Evolutionary conservation across 805 yeast genomes (phyloP).

Genomic region (Candida ulmi): DNA sequence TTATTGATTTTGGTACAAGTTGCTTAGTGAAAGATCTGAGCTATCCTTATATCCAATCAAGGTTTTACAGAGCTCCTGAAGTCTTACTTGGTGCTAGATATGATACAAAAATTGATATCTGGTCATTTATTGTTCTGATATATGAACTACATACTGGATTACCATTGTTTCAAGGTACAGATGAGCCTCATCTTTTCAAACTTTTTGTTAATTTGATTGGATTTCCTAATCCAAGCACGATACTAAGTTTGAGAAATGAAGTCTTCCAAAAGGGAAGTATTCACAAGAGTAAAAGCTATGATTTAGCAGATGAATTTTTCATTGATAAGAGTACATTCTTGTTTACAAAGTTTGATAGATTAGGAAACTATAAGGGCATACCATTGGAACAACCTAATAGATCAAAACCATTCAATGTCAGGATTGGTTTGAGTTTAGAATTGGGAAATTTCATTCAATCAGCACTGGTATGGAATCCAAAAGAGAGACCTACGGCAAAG

Average conservation of each 20-base stretch:
- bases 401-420: constrained; percentile 16
- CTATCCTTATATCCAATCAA: constrained; percentile 79
- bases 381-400: constrained; percentile 6
- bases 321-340: constrained; percentile 27
- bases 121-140: constrained; percentile 87
- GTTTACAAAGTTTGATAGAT: constrained; percentile 30
- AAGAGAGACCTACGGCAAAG: constrained; percentile 47
- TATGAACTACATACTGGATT: constrained; percentile 87
- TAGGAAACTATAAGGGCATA: constrained; percentile 21
- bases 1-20: constrained; percentile 80
- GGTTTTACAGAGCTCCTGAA: constrained; percentile 79
- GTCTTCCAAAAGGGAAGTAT: constrained; percentile 32
- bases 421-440: constrained; percentile 4
- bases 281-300: constrained; percentile 12
- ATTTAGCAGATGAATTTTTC: not conserved
- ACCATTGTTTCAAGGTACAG: constrained; percentile 79
- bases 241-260: constrained; percentile 34
- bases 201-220: constrained; percentile 77
- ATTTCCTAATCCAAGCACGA: constrained; percentile 52
- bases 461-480: constrained; percentile 41
- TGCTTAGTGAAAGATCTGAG: constrained; percentile 56
- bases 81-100: constrained; percentile 64
- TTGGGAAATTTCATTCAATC: constrained; percentile 24
- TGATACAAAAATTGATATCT: constrained; percentile 79
- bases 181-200: constrained; percentile 73